Evolutionary conservation across 257 asterid species (phyloP).

Genomic region (Salvia splendens): DNA sequence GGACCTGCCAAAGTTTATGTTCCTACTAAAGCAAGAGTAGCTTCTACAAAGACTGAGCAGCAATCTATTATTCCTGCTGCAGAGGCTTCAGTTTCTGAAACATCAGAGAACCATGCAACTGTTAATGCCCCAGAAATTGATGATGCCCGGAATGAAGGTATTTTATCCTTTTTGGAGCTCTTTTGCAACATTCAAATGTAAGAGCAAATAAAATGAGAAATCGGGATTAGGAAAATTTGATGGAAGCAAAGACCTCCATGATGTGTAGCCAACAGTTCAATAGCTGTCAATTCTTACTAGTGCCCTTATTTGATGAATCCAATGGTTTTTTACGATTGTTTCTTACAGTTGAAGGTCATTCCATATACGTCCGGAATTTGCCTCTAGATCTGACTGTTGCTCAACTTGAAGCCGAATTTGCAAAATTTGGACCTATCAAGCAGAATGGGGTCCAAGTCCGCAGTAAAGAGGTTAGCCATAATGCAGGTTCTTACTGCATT

Average conservation of each 20-base stretch:
- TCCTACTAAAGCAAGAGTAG: conserved; percentile 46
- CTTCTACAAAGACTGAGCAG: conserved; percentile 45
- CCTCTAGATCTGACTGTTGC: conserved; percentile 59
- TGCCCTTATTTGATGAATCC: neutral
- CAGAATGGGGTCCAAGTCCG: conserved; percentile 84
- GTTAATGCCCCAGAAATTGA: conserved; percentile 43
- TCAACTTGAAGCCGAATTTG: conserved; percentile 75
- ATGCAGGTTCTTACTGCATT: conserved; percentile 18
- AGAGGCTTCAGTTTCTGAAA: conserved; percentile 44
- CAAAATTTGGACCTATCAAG: conserved; percentile 77
- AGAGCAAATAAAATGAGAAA: neutral
- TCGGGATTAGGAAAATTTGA: neutral
- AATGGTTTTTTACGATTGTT: conserved; percentile 15
- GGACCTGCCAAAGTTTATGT: conserved; percentile 57
- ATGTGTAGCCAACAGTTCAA: conserved; percentile 18
- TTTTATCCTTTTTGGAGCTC: conserved; percentile 14
- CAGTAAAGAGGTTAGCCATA: conserved; percentile 62
- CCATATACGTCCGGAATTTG: conserved; percentile 79
- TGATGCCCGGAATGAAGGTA: conserved; percentile 64
- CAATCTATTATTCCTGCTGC: conserved; percentile 40
- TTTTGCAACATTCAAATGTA: conserved; percentile 5
- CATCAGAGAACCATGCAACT: conserved; percentile 29
- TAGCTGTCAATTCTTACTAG: neutral
- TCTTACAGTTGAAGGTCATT: conserved; percentile 72
- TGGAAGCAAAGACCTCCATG: neutral